Conservation (phyloP, 2,329 filamentous ascomycete species). For the Orbilia ellipsospora region DNA sequence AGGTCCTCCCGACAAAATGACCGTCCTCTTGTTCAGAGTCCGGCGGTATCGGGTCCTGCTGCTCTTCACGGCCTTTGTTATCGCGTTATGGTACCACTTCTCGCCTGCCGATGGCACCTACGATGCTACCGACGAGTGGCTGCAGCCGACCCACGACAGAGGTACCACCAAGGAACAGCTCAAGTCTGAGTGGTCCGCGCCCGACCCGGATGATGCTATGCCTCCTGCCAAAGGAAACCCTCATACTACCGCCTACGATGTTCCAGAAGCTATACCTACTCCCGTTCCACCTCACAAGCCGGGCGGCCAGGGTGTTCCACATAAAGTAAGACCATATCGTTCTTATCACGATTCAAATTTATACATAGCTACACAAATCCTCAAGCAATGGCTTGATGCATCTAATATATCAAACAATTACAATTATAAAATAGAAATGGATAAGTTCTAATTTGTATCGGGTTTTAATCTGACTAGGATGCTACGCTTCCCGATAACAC, state of each 20-base stretch:
- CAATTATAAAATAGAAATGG: no score
- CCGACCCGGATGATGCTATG: slow-evolving; percentile 53
- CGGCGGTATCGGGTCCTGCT: slow-evolving; percentile 49
- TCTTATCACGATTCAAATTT: no score
- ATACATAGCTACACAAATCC: no score
- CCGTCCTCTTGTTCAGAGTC: slow-evolving; percentile 51
- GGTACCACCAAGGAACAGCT: slow-evolving; percentile 47
- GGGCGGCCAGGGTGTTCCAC: no score
- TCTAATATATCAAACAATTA: no score
- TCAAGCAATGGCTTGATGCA: no score
- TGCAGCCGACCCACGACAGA: slow-evolving; percentile 44
- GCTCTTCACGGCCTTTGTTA: slow-evolving; percentile 47
- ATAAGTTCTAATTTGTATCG: no score
- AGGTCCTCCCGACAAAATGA: slow-evolving; percentile 18
- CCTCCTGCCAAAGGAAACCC: slow-evolving; percentile 47
- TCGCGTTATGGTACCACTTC: slow-evolving; percentile 53
- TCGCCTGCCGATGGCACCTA: slow-evolving; percentile 49
- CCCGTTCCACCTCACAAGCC: slow-evolving; percentile 40
- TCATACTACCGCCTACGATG: slow-evolving; percentile 28
- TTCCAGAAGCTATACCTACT: slow-evolving; percentile 20
- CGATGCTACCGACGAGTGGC: slow-evolving; percentile 32
- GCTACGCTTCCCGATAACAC: no score
- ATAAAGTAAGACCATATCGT: no score
- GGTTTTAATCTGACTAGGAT: no score
- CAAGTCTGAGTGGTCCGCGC: slow-evolving; percentile 50